phyloP scores from a whole-genome alignment of 768 basidiomycete genomes.

The Tricholoma bakamatsutake region DNA sequence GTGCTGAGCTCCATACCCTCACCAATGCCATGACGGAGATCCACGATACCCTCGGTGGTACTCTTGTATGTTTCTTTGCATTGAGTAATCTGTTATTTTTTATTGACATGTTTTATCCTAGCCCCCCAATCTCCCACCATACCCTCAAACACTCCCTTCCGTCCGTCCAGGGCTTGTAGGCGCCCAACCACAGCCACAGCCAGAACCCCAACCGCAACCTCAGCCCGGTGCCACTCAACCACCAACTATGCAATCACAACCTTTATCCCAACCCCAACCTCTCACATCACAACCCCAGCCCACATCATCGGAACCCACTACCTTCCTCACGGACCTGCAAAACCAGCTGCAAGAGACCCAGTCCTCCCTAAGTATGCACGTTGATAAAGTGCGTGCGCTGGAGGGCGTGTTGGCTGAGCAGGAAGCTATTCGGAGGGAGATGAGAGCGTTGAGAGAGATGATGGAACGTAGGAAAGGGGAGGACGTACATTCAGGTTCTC shows the following conservation, averaged over 20 bases:
- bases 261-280: constrained; percentile 20
- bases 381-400: constrained; percentile 77
- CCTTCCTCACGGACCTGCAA: constrained; percentile 59
- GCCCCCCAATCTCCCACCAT: constrained; percentile 58
- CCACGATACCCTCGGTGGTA: constrained; percentile 84
- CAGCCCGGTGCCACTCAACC: constrained; percentile 23
- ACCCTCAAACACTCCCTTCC: constrained; percentile 61
- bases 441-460: constrained; percentile 62
- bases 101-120: constrained; percentile 18
- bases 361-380: constrained; percentile 63
- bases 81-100: neutral
- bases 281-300: constrained; percentile 13
- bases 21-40: constrained; percentile 84
- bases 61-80: constrained; percentile 46
- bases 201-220: constrained; percentile 15
- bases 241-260: constrained; percentile 4
- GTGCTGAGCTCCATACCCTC: constrained; percentile 74
- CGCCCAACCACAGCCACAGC: constrained; percentile 15
- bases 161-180: constrained; percentile 35
- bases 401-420: constrained; percentile 83
- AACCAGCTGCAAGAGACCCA: constrained; percentile 83
- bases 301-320: constrained; percentile 10
- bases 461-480: constrained; percentile 63
- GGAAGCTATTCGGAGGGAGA: constrained; percentile 75
- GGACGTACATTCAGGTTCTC: constrained; percentile 4